Evolutionary conservation across 2,329 filamentous ascomycete species (phyloP).

Genomic region (Diaporthe ampelina): DNA sequence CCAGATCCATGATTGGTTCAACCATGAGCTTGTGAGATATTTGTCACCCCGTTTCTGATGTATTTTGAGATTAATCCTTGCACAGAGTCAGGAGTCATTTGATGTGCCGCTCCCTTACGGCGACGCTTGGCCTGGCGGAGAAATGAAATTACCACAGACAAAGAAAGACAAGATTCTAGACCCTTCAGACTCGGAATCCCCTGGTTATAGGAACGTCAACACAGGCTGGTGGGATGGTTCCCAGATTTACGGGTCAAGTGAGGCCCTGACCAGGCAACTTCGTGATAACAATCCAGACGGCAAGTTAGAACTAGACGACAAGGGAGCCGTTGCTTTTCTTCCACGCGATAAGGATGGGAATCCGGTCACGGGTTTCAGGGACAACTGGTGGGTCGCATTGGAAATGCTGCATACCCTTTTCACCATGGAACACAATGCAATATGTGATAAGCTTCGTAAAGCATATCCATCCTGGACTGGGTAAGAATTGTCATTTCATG

Average conservation of each 20-base stretch:
- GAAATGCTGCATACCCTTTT: constrained; percentile 28
- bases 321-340: constrained; percentile 4
- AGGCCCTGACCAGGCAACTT: not conserved
- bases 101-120: constrained; percentile 7
- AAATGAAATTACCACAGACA: constrained; percentile 17
- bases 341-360: constrained; percentile 7
- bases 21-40: constrained; percentile 46
- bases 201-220: constrained; percentile 1
- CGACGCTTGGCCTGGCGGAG: not conserved
- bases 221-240: constrained; percentile 24
- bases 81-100: not conserved
- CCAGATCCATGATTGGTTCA: constrained; percentile 60
- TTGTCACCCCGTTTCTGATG: not conserved
- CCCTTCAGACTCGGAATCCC: constrained; percentile 3
- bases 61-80: not conserved
- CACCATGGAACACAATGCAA: constrained; percentile 7
- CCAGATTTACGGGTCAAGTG: constrained; percentile 18
- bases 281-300: not conserved
- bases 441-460: constrained; percentile 6
- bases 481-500: not conserved
- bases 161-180: constrained; percentile 5
- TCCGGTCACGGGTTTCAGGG: not conserved
- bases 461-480: constrained; percentile 15
- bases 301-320: not conserved
- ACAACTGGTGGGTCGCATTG: constrained; percentile 24